A percentile compares a stretch with the other conserved stretches of the same genome.
These are phyloP conservation scores for Elongisporangium undulatum DNA, from an alignment of 352 stramenopile species.

Conservation along the genomic window DNA sequence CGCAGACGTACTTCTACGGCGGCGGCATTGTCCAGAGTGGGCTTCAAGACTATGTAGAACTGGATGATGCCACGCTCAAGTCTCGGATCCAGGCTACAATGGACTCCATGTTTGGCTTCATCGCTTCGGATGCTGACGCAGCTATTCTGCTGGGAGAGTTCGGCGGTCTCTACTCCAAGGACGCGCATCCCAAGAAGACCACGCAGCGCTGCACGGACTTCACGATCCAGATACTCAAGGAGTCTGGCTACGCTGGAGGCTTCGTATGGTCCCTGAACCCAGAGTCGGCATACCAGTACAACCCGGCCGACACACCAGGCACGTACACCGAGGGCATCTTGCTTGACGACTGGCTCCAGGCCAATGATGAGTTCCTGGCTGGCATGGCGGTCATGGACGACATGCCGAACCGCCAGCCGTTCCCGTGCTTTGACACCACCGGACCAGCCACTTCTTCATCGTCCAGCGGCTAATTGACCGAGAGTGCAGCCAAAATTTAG, in stretches of 20 bases:
- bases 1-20: constrained; percentile 22
- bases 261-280: constrained; percentile 35
- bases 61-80: constrained; percentile 18
- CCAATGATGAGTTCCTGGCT: constrained; percentile 18
- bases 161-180: constrained; percentile 22
- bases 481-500: no score
- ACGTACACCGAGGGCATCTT: constrained; percentile 22
- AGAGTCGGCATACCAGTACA: constrained; percentile 36
- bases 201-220: constrained; percentile 27
- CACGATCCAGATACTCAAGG: constrained; percentile 22
- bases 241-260: constrained; percentile 25
- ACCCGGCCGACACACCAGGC: constrained; percentile 21
- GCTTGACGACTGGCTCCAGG: constrained; percentile 15
- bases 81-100: constrained; percentile 20
- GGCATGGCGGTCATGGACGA: constrained; percentile 25
- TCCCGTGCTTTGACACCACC: constrained; percentile 26
- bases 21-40: constrained; percentile 10
- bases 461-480: background rate
- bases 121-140: constrained; percentile 15
- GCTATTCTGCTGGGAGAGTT: constrained; percentile 31
- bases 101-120: constrained; percentile 37
- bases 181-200: constrained; percentile 23
- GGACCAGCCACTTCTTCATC: background rate
- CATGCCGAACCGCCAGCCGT: constrained; percentile 20
- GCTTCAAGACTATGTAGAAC: constrained; percentile 22